These are phyloP conservation scores for Aristolochia contorta DNA, from an alignment of 164 flowering plant species.

Conservation along the genomic window DNA sequence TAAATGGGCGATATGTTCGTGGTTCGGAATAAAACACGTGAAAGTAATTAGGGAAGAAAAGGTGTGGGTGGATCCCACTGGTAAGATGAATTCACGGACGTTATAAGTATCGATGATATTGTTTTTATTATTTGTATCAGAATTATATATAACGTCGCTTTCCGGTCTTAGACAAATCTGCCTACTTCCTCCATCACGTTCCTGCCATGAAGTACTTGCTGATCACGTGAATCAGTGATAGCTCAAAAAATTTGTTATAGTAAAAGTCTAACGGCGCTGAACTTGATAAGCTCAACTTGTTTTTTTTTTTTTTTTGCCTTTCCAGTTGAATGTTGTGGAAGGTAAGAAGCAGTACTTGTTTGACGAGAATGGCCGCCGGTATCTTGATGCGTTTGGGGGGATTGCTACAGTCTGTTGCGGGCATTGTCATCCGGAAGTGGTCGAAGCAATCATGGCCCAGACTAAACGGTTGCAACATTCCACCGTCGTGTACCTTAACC, in stretches of 20 bases:
- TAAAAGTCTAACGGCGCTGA: not conserved
- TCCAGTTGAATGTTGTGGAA: conserved; percentile 71
- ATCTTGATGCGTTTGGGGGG: conserved; percentile 88
- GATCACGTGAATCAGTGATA: not conserved
- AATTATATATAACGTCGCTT: too few species aligned
- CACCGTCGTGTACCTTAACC: conserved; percentile 70
- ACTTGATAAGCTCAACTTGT: not conserved
- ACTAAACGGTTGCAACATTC: conserved; percentile 71
- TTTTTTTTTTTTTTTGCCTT: too few species aligned
- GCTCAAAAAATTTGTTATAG: not conserved
- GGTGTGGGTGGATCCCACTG: too few species aligned
- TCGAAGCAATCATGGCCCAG: conserved; percentile 57
- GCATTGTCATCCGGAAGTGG: conserved; percentile 91
- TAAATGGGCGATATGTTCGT: too few species aligned
- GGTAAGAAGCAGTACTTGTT: conserved; percentile 95
- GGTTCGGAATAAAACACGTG: too few species aligned
- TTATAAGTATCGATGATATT: too few species aligned
- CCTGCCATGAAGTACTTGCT: too few species aligned
- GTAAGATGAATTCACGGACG: too few species aligned
- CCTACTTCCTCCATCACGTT: too few species aligned
- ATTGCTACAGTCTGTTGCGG: conserved; percentile 90
- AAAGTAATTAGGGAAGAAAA: too few species aligned
- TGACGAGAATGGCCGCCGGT: conserved; percentile 77
- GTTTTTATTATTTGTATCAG: too few species aligned
- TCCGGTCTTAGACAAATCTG: too few species aligned